A percentile compares a stretch with the other conserved stretches of the same genome.
Evolutionary conservation across 495 filamentous ascomycete species (phyloP).

Genomic region (Cenococcum geophilum): DNA sequence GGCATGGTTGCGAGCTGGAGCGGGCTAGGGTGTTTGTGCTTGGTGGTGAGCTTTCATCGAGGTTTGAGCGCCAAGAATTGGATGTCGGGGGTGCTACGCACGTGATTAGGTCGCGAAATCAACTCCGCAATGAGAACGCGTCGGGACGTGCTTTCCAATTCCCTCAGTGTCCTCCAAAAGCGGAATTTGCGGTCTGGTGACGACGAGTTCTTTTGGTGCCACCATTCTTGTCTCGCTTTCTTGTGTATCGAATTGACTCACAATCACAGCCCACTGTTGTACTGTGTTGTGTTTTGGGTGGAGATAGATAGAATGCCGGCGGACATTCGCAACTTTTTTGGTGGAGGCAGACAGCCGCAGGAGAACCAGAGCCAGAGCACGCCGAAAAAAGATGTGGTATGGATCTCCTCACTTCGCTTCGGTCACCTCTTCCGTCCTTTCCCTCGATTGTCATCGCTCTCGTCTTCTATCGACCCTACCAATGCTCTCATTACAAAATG

Average conservation of each 20-base stretch:
- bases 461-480: not conserved
- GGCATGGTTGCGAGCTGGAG: conserved; percentile 18
- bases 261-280: not conserved
- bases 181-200: no score
- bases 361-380: conserved; percentile 25
- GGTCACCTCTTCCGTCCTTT: not conserved
- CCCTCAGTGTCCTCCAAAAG: no score
- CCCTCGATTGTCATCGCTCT: not conserved
- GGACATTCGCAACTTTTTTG: conserved; percentile 43
- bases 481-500: not conserved
- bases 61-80: conserved; percentile 3
- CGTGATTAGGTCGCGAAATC: no score
- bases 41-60: conserved; percentile 6
- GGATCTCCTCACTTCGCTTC: not conserved
- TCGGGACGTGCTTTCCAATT: not conserved
- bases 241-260: no score
- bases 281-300: not conserved
- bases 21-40: not conserved
- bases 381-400: conserved; percentile 31
- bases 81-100: no score
- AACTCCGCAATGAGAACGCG: not conserved
- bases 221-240: no score
- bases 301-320: conserved; percentile 29
- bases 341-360: conserved; percentile 28
- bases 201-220: no score